phyloP scores from a whole-genome alignment of 805 yeast genomes.

The Saturnispora hagleri region DNA sequence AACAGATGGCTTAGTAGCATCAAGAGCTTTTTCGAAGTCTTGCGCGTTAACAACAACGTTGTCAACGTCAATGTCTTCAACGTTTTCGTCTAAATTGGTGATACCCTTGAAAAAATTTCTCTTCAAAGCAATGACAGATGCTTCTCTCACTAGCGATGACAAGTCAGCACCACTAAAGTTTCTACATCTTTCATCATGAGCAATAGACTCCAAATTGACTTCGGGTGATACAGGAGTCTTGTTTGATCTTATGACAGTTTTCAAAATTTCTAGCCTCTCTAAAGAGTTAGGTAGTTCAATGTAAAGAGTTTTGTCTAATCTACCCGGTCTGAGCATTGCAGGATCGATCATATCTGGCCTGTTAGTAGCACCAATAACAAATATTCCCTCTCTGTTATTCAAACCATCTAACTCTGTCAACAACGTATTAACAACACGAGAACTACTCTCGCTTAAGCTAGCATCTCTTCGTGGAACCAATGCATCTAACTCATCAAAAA shows the following conservation, averaged over 20 bases:
- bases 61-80: constrained; percentile 18
- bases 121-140: constrained; percentile 83
- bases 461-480: constrained; percentile 91
- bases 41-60: constrained; percentile 45
- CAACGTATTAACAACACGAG: constrained; percentile 89
- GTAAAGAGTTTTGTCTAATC: constrained; percentile 85
- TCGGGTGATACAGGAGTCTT: constrained; percentile 62
- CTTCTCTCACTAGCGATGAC: constrained; percentile 84
- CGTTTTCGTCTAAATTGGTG: constrained; percentile 36
- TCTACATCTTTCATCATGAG: constrained; percentile 70
- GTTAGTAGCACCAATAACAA: constrained; percentile 93
- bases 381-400: constrained; percentile 86
- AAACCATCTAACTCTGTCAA: constrained; percentile 93
- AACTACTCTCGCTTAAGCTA: constrained; percentile 77
- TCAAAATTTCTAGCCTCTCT: constrained; percentile 76
- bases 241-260: constrained; percentile 61
- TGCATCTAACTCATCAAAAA: constrained; percentile 94
- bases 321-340: constrained; percentile 95
- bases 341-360: constrained; percentile 98
- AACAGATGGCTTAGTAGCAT: constrained; percentile 80
- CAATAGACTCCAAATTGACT: constrained; percentile 55
- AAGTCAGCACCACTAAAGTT: constrained; percentile 96
- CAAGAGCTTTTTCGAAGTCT: constrained; percentile 67
- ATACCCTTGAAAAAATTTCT: constrained; percentile 53
- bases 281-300: constrained; percentile 76